Evolutionary conservation across 202 grass and related monocot genomes (phyloP).

Genomic region (Miscanthus sacchariflorus): DNA sequence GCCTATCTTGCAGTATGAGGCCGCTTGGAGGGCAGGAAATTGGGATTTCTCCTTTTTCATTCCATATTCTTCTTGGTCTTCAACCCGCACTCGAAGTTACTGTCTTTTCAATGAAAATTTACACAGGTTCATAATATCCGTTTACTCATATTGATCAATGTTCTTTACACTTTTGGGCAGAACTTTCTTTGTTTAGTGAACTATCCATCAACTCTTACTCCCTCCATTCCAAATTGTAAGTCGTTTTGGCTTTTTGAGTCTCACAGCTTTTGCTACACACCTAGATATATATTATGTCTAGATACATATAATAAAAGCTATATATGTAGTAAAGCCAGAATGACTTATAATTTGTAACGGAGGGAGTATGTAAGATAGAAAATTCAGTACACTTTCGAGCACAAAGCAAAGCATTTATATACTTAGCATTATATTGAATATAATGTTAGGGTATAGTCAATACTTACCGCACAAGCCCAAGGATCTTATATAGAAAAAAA

Average conservation of each 20-base stretch:
- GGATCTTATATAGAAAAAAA: conserved; percentile 11
- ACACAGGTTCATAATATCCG: conserved; percentile 69
- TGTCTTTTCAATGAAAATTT: conserved; percentile 88
- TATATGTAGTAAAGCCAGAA: background rate
- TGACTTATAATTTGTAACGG: background rate
- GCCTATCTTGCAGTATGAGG: conserved; percentile 74
- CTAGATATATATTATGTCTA: background rate
- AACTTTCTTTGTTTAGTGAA: background rate
- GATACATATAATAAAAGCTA: background rate
- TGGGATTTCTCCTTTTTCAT: conserved; percentile 92
- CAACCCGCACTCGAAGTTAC: conserved; percentile 46
- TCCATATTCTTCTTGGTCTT: conserved; percentile 56
- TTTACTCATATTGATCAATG: conserved; percentile 13
- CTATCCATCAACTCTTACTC: conserved; percentile 23
- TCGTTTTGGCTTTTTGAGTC: background rate
- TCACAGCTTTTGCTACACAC: background rate
- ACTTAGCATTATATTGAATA: background rate
- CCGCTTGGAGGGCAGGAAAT: conserved; percentile 96
- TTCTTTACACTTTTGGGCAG: background rate
- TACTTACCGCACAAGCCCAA: background rate
- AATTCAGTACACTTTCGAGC: conserved; percentile 4
- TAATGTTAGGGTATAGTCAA: background rate
- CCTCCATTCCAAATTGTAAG: background rate
- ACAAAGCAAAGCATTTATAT: background rate
- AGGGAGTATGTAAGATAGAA: background rate